Conservation (phyloP, 2,329 filamentous ascomycete species). For the Curvularia hawaiiensis region DNA sequence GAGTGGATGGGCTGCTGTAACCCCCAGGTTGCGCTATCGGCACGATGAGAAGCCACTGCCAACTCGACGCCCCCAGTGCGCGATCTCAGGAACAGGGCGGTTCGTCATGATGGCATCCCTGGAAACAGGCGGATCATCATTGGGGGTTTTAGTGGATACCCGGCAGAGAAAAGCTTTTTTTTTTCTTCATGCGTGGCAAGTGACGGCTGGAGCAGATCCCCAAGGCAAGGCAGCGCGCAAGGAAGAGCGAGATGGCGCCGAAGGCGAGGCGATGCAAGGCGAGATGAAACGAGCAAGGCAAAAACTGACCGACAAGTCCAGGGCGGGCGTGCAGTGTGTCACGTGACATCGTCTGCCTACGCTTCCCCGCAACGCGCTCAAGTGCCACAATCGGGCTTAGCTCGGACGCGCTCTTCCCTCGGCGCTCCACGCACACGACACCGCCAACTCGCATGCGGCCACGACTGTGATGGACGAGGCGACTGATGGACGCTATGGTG, state of each 20-base stretch:
- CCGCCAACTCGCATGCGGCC: slow-evolving; percentile 23
- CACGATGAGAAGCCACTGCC: slow-evolving; percentile 2
- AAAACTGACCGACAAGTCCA: slow-evolving; percentile 1
- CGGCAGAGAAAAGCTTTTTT: slow-evolving; percentile 13
- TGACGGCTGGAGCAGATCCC: slow-evolving; percentile 2
- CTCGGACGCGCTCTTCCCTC: slow-evolving; percentile 19
- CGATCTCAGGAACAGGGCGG: slow-evolving; percentile 13
- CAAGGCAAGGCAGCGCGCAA: slow-evolving; percentile 7
- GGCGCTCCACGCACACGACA: slow-evolving; percentile 24
- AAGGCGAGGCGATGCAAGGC: background rate
- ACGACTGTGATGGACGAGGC: slow-evolving; percentile 29
- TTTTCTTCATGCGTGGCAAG: slow-evolving; percentile 11
- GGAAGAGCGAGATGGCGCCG: slow-evolving; percentile 9
- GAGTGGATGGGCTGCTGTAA: slow-evolving; percentile 9
- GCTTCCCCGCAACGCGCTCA: slow-evolving; percentile 28
- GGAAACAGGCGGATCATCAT: background rate
- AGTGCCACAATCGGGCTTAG: slow-evolving; percentile 9
- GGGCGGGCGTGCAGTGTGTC: background rate
- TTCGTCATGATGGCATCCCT: slow-evolving; percentile 8
- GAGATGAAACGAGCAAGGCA: background rate
- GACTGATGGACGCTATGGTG: slow-evolving; percentile 37
- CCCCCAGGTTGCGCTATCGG: slow-evolving; percentile 11
- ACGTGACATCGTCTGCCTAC: slow-evolving; percentile 7
- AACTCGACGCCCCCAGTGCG: slow-evolving; percentile 7
- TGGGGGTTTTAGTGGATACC: slow-evolving; percentile 5